These are phyloP conservation scores for Marasmius tenuissimus DNA, from an alignment of 1,284 basidiomycete genomes.

Conservation along the genomic window DNA sequence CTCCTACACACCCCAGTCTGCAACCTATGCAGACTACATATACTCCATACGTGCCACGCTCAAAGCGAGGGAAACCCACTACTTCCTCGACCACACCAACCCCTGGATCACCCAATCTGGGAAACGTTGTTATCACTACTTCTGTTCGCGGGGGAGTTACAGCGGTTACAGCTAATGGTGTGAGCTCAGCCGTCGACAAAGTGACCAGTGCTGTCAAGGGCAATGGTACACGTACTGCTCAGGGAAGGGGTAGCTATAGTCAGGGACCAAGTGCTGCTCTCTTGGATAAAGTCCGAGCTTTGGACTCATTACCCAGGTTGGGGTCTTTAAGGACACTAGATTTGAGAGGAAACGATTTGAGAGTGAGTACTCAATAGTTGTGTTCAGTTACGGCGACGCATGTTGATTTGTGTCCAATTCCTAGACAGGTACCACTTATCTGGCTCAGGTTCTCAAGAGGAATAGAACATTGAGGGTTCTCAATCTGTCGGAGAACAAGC, in stretches of 20 bases:
- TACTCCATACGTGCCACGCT: conserved; percentile 75
- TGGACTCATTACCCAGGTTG: conserved; percentile 83
- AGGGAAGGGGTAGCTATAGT: conserved; percentile 44
- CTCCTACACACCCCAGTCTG: conserved; percentile 17
- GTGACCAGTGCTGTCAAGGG: conserved; percentile 3
- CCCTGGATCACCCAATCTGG: conserved; percentile 25
- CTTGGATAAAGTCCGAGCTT: conserved; percentile 76
- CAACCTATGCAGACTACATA: conserved; percentile 66
- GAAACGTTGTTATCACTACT: conserved; percentile 62
- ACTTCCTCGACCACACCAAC: conserved; percentile 25
- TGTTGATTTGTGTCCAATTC: conserved; percentile 14
- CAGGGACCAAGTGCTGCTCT: conserved; percentile 42
- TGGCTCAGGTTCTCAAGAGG: conserved; percentile 93
- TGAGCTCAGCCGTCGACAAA: conserved; percentile 3
- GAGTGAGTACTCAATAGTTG: neutral
- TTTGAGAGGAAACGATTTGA: conserved; percentile 87
- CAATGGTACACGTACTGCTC: conserved; percentile 39
- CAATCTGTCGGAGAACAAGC: conserved; percentile 92
- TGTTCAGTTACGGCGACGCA: neutral
- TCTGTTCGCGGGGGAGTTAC: conserved; percentile 79
- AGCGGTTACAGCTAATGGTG: conserved; percentile 41
- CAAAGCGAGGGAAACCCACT: conserved; percentile 42
- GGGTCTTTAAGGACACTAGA: conserved; percentile 89
- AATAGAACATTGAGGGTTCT: conserved; percentile 94
- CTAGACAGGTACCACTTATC: conserved; percentile 82